Percentiles rank a stretch among this genome's conserved stretches.
These are phyloP conservation scores for Neurospora sp. DNA, from an alignment of 495 filamentous ascomycete species.

Conservation along the genomic window DNA sequence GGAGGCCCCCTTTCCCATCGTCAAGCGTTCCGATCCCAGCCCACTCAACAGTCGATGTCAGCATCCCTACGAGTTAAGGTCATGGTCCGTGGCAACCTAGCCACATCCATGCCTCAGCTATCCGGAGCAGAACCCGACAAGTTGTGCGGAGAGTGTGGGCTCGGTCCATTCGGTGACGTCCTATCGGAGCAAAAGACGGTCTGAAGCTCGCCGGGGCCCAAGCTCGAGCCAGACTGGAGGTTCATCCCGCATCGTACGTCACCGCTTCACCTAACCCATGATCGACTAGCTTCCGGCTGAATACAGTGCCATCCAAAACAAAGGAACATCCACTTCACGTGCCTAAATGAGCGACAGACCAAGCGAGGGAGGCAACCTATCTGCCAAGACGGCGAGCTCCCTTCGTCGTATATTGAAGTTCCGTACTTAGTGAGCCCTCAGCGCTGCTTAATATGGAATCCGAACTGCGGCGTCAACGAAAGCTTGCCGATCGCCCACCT, in stretches of 20 bases:
- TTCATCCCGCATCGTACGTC: background rate
- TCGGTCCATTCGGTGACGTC: background rate
- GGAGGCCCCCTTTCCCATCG: background rate
- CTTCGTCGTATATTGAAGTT: background rate
- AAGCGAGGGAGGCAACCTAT: background rate
- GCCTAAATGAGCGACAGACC: background rate
- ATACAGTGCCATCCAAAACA: no score
- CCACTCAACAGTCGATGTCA: no score
- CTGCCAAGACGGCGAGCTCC: background rate
- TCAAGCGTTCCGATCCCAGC: background rate
- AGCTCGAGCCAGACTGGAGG: background rate
- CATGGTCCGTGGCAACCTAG: no score
- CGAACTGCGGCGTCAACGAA: background rate
- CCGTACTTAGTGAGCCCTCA: background rate
- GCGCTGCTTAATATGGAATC: background rate
- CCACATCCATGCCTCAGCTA: background rate
- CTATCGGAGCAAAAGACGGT: background rate
- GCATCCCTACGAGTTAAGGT: no score
- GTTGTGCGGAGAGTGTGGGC: background rate
- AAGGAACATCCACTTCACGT: background rate
- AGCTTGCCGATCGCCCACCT: background rate
- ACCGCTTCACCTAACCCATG: background rate
- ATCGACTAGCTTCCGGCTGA: no score
- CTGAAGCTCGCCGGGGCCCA: background rate
- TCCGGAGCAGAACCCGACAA: background rate